Evolutionary conservation across 371 early-diverging fungal species (phyloP).

Genomic region (Rhizomucor miehei): DNA sequence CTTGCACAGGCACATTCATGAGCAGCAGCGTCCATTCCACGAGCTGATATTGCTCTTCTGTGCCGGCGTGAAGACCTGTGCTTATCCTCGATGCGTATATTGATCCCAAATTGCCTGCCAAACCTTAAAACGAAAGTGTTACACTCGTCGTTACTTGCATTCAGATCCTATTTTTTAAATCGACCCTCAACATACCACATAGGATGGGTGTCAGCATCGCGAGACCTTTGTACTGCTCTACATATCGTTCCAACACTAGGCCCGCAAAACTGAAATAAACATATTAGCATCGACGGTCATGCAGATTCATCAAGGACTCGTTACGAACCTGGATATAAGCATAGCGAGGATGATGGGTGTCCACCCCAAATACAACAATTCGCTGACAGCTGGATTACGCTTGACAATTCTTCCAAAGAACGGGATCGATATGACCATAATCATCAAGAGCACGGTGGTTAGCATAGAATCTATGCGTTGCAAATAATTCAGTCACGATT

Average conservation of each 20-base stretch:
- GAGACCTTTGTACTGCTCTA: constrained; percentile 69
- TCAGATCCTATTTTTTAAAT: too few relatives aligned
- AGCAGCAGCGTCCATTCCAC: constrained; percentile 60
- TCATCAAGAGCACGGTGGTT: constrained; percentile 42
- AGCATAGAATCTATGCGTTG: constrained; percentile 39
- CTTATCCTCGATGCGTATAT: constrained; percentile 84
- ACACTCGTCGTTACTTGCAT: background rate
- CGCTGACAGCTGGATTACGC: constrained; percentile 59
- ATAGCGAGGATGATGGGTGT: constrained; percentile 76
- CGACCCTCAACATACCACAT: constrained; percentile 61
- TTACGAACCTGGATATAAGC: constrained; percentile 62
- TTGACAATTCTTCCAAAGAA: constrained; percentile 55
- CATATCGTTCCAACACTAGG: constrained; percentile 77
- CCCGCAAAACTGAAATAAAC: constrained; percentile 62
- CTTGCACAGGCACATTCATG: constrained; percentile 76
- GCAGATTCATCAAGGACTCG: background rate
- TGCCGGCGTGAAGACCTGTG: constrained; percentile 72
- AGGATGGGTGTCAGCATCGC: constrained; percentile 76
- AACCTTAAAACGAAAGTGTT: constrained; percentile 12
- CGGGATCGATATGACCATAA: constrained; percentile 52
- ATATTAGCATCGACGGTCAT: background rate
- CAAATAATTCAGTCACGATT: background rate
- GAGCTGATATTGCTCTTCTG: constrained; percentile 48
- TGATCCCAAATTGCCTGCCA: constrained; percentile 80
- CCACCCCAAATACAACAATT: constrained; percentile 77